Conservation (phyloP, 768 basidiomycete species). For the Calocybe cyanea region DNA sequence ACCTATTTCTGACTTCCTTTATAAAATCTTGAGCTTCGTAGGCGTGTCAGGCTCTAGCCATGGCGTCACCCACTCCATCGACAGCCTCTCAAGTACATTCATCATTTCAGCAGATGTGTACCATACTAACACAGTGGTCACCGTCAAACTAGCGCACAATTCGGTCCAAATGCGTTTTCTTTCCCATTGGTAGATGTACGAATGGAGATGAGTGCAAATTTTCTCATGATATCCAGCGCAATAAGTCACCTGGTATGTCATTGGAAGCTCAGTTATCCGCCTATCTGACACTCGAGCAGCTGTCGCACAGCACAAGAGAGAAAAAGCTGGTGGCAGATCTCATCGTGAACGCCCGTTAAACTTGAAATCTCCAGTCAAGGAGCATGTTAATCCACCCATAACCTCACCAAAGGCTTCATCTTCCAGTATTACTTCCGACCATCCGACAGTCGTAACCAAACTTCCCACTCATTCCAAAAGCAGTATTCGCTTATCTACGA, state of each 20-base stretch:
- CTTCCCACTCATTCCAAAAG: no score
- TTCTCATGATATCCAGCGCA: constrained; percentile 2
- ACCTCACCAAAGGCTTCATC: no score
- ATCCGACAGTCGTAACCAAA: no score
- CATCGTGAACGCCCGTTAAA: no score
- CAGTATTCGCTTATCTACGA: not conserved
- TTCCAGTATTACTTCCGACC: no score
- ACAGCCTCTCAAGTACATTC: constrained; percentile 5
- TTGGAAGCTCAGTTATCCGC: no score
- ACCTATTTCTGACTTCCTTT: not conserved
- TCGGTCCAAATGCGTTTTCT: constrained; percentile 16
- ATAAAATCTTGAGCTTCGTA: not conserved
- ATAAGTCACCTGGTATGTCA: not conserved
- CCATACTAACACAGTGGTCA: constrained; percentile 1
- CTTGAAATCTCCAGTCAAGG: no score
- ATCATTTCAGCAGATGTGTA: constrained; percentile 12
- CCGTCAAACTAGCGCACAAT: constrained; percentile 8
- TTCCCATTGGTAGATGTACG: constrained; percentile 10
- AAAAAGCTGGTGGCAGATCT: no score
- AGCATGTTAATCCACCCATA: no score
- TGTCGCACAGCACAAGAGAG: no score
- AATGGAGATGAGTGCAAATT: constrained; percentile 16
- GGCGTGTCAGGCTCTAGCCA: not conserved
- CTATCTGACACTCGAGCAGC: no score
- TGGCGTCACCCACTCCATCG: no score